phyloP scores from a whole-genome alignment of 495 filamentous ascomycete species.

The Annulohypoxylon maeteangense region DNA sequence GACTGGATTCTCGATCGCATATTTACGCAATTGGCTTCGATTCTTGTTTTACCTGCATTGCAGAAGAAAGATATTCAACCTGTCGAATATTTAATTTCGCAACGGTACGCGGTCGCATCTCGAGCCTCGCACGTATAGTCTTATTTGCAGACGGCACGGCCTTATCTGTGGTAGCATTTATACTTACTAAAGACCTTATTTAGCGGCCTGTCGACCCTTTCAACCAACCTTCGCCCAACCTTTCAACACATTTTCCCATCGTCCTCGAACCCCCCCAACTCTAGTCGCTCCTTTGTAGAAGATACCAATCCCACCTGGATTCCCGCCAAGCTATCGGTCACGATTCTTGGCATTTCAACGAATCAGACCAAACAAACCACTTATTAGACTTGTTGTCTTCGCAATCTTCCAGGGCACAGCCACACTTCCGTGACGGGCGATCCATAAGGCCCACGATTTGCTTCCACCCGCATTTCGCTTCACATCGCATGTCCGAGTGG shows the following conservation, averaged over 20 bases:
- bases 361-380: conserved; percentile 4
- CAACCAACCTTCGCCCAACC: background rate
- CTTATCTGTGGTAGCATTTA: background rate
- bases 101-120: conserved; percentile 35
- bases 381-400: conserved; percentile 10
- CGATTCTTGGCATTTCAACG: conserved; percentile 11
- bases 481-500: conserved; percentile 25
- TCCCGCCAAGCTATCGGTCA: conserved; percentile 15
- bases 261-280: conserved; percentile 27
- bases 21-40: conserved; percentile 33
- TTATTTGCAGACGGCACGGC: background rate
- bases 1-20: conserved; percentile 36
- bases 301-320: conserved; percentile 15
- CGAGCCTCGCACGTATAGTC: background rate
- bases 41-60: conserved; percentile 17
- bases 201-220: conserved; percentile 1
- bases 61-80: conserved; percentile 7
- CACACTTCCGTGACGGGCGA: conserved; percentile 28
- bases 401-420: conserved; percentile 33
- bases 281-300: conserved; percentile 40
- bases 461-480: conserved; percentile 25
- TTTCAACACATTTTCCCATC: conserved; percentile 1
- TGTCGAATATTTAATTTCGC: conserved; percentile 13
- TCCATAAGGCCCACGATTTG: conserved; percentile 30
- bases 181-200: conserved; percentile 8